phyloP scores from a whole-genome alignment of 2,329 filamentous ascomycete species.

The Pseudocercospora eumusae region DNA sequence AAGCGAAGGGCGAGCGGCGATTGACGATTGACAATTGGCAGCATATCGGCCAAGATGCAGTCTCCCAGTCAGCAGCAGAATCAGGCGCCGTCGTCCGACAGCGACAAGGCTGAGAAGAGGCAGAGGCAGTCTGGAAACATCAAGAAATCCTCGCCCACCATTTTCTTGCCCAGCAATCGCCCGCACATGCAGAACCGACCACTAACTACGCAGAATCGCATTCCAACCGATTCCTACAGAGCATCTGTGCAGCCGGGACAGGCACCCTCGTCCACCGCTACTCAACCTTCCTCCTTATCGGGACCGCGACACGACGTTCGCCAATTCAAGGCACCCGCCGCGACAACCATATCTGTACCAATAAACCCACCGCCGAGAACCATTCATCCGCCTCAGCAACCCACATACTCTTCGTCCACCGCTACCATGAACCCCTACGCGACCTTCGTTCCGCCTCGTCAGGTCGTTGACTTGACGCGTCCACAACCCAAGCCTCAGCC shows the following conservation, averaged over 20 bases:
- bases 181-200: constrained; percentile 19
- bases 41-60: constrained; percentile 39
- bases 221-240: constrained; percentile 17
- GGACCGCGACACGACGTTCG: constrained; percentile 35
- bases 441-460: constrained; percentile 30
- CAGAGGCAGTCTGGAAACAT: constrained; percentile 35
- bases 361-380: constrained; percentile 49
- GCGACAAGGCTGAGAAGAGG: constrained; percentile 24
- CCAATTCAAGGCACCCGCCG: constrained; percentile 33
- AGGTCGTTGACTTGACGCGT: constrained; percentile 53
- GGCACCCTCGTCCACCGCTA: constrained; percentile 5
- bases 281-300: constrained; percentile 30
- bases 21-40: constrained; percentile 7
- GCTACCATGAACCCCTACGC: constrained; percentile 25
- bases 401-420: constrained; percentile 55
- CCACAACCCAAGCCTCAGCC: constrained; percentile 13
- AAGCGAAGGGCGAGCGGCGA: background rate
- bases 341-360: constrained; percentile 40
- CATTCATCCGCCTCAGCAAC: constrained; percentile 54
- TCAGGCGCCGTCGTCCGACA: constrained; percentile 16
- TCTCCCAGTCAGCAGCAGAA: constrained; percentile 30
- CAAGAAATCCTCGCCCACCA: constrained; percentile 31
- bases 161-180: constrained; percentile 34
- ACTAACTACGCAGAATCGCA: constrained; percentile 13
- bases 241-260: background rate